Conservation (phyloP, 345 rosid species). For the Aquilaria malaccensis region DNA sequence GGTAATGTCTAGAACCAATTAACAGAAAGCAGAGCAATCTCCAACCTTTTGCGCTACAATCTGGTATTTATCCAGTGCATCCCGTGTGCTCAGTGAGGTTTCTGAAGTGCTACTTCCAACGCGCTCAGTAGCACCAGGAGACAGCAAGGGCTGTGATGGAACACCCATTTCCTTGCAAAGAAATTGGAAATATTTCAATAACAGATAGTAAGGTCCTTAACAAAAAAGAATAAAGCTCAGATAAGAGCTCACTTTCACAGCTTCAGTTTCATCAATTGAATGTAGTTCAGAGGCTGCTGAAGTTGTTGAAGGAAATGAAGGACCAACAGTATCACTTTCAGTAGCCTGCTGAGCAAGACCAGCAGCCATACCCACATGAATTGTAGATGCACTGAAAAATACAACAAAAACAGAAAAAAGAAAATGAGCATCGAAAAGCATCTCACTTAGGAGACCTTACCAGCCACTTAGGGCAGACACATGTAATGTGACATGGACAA, state of each 20-base stretch:
- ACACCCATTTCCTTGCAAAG: conserved; percentile 37
- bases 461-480: too few relatives aligned
- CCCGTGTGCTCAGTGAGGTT: conserved; percentile 74
- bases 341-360: conserved; percentile 35
- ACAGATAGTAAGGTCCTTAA: not conserved
- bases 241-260: conserved; percentile 37
- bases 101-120: conserved; percentile 49
- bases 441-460: too few relatives aligned
- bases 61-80: conserved; percentile 88
- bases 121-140: conserved; percentile 52
- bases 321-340: conserved; percentile 35
- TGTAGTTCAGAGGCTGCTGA: conserved; percentile 43
- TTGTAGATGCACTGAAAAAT: conserved; percentile 43
- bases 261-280: conserved; percentile 37
- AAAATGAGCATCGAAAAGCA: not conserved
- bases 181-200: conserved; percentile 14
- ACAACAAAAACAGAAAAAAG: conserved; percentile 9
- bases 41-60: conserved; percentile 78
- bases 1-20: too few relatives aligned
- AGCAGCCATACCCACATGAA: conserved; percentile 44
- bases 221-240: conserved; percentile 10
- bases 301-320: conserved; percentile 39
- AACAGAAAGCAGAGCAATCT: conserved; percentile 2
- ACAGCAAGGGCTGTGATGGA: conserved; percentile 41
- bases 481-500: too few relatives aligned